A percentile compares a stretch with the other conserved stretches of the same genome.
phyloP scores from a whole-genome alignment of 108 stramenopile genomes.

The Aurantiochytrium sp. region DNA sequence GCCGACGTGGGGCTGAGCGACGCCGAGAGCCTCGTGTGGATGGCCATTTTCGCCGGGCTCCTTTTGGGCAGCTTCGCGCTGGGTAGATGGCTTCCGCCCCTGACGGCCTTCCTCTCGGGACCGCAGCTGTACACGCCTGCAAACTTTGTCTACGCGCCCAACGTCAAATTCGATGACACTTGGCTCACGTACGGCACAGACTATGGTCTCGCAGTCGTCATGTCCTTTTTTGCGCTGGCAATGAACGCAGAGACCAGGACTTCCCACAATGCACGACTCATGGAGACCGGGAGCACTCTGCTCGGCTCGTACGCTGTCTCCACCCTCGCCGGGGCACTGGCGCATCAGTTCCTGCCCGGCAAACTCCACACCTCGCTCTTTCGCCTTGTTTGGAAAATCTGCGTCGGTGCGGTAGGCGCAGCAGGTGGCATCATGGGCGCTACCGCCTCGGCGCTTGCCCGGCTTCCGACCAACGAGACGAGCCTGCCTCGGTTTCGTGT shows the following conservation, averaged over 20 bases:
- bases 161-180: slow-evolving; percentile 60
- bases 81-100: neutral
- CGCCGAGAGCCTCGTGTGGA: neutral
- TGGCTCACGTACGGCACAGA: slow-evolving; percentile 72
- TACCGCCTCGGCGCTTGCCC: slow-evolving; percentile 34
- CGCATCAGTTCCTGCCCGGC: slow-evolving; percentile 54
- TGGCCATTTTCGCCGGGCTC: neutral
- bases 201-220: slow-evolving; percentile 57
- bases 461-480: neutral
- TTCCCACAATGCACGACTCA: neutral
- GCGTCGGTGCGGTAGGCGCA: slow-evolving; percentile 66
- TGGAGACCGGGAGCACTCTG: slow-evolving; percentile 25
- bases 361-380: slow-evolving; percentile 55
- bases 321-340: slow-evolving; percentile 57
- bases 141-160: neutral
- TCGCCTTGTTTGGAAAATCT: slow-evolving; percentile 63
- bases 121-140: neutral
- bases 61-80: neutral
- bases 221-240: slow-evolving; percentile 31
- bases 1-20: neutral
- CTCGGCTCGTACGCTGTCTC: slow-evolving; percentile 55
- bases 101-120: neutral
- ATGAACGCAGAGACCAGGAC: neutral
- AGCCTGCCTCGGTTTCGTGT: neutral
- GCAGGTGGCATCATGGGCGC: slow-evolving; percentile 65